phyloP scores from a whole-genome alignment of 257 asterid species.

The Eustoma russellianum region DNA sequence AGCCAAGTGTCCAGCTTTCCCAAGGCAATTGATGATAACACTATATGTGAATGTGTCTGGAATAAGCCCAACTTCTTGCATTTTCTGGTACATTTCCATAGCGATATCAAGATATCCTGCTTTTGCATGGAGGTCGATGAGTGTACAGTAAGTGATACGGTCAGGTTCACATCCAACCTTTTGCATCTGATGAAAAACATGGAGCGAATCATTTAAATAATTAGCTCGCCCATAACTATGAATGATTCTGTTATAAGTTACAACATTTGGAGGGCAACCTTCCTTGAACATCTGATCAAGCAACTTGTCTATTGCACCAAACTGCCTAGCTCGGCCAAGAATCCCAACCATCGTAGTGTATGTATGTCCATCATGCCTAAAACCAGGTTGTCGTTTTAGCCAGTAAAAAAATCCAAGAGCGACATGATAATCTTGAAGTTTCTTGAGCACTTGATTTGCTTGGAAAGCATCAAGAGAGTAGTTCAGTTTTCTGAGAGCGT shows the following conservation, averaged over 20 bases:
- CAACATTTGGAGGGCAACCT: constrained; percentile 81
- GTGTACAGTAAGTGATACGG: constrained; percentile 92
- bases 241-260: constrained; percentile 85
- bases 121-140: constrained; percentile 94
- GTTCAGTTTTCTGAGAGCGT: constrained; percentile 57
- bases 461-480: constrained; percentile 62
- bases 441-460: constrained; percentile 87
- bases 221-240: constrained; percentile 94
- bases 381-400: constrained; percentile 69
- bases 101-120: constrained; percentile 91
- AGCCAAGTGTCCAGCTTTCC: constrained; percentile 87
- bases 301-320: constrained; percentile 54
- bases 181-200: constrained; percentile 70
- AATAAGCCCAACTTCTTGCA: constrained; percentile 93
- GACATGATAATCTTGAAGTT: constrained; percentile 57
- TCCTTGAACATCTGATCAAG: constrained; percentile 75
- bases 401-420: constrained; percentile 87
- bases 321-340: constrained; percentile 87
- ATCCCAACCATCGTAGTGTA: constrained; percentile 97
- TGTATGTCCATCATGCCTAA: constrained; percentile 87
- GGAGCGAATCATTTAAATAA: constrained; percentile 63
- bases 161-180: constrained; percentile 75
- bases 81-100: constrained; percentile 70
- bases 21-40: constrained; percentile 90
- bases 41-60: constrained; percentile 96